These are phyloP conservation scores for Penicillium turbatum DNA, from an alignment of 495 filamentous ascomycete species.

Conservation along the genomic window DNA sequence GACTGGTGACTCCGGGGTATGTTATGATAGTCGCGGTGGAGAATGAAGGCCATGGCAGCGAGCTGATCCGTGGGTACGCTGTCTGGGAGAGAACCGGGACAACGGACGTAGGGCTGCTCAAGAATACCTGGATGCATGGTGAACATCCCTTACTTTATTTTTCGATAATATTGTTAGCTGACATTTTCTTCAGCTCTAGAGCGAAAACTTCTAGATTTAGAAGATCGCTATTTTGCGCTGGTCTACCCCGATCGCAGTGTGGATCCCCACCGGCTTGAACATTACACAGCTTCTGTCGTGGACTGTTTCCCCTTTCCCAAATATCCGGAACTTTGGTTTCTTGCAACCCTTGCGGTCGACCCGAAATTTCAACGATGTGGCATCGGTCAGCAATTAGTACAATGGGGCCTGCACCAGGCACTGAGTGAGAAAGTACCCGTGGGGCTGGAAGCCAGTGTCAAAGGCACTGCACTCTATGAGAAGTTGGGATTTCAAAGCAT, in stretches of 20 bases:
- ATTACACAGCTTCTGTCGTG: not conserved
- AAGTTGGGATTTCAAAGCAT: slow-evolving; percentile 6
- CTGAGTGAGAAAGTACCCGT: not conserved
- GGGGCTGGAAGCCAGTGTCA: slow-evolving; percentile 7
- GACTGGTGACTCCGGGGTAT: slow-evolving; percentile 7
- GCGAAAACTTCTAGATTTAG: slow-evolving; percentile 1
- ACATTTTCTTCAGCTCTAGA: slow-evolving; percentile 2
- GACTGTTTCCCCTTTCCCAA: slow-evolving; percentile 11
- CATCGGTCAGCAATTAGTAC: slow-evolving; percentile 23
- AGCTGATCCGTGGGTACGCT: slow-evolving; percentile 10
- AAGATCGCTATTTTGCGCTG: not conserved
- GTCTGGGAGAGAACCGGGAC: slow-evolving; percentile 10
- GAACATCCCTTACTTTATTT: not conserved
- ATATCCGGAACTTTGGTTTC: slow-evolving; percentile 12
- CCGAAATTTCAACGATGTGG: slow-evolving; percentile 24
- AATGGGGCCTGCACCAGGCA: slow-evolving; percentile 25
- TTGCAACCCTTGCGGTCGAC: slow-evolving; percentile 21
- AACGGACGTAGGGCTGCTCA: slow-evolving; percentile 5
- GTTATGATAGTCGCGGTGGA: slow-evolving; percentile 15
- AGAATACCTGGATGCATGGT: slow-evolving; percentile 4
- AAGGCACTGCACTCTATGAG: slow-evolving; percentile 6
- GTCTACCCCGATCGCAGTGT: slow-evolving; percentile 15
- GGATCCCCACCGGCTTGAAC: slow-evolving; percentile 4
- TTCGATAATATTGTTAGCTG: not conserved
- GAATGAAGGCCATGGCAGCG: not conserved